Base-by-base conservation (phyloP, 441 rosid genomes). In the Erodium texanum region DNA sequence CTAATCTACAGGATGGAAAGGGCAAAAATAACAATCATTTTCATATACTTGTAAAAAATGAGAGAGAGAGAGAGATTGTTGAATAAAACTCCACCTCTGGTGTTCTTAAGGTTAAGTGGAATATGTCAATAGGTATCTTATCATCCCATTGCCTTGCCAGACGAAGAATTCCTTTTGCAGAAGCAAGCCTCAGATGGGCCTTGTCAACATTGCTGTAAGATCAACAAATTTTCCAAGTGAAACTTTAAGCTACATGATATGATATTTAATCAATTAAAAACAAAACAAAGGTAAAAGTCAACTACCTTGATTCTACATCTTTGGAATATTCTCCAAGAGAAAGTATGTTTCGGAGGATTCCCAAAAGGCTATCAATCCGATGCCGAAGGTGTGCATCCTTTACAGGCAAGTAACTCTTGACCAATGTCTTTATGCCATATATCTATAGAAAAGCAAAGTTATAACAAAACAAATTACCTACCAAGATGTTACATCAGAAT, bases 351-450 rank as follows among this genome's bases (percentile, higher is more conserved):
- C 81, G 83, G 10, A 96, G 86, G 73, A 84, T 79, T 66, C 75
- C 85, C 66, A 96, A 71, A 81, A 93, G 93, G 67, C 76, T 82
- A 73, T 87, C 89, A 67, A 96, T 86, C 69, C 87, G 94, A 67
- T 82, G 85, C 50, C 98, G 98, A 77, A 96, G 96, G 76, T 90
- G 98, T 66, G 92, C 90, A 83, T 93, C 99, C 77, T 93, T 96
- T 18, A 83, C 81, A 43, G 99, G 98, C 85, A 96, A 83, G 80
- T 87, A 91, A 82, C 97, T 91, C 79, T 90, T 93, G 66, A 93
- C 99, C 78, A 96, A 79, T 65, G 96, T 82, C 86, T 96, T 96
- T 68, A 96, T 82, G 69, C 97, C 99, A 79, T 87, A 93, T 76
- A 93, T 82, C 99, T 96, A 84, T 74, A 75, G 3, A 50, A 24